These are phyloP conservation scores for Leccinum laetum DNA, from an alignment of 1,284 basidiomycete genomes.

Conservation along the genomic window DNA sequence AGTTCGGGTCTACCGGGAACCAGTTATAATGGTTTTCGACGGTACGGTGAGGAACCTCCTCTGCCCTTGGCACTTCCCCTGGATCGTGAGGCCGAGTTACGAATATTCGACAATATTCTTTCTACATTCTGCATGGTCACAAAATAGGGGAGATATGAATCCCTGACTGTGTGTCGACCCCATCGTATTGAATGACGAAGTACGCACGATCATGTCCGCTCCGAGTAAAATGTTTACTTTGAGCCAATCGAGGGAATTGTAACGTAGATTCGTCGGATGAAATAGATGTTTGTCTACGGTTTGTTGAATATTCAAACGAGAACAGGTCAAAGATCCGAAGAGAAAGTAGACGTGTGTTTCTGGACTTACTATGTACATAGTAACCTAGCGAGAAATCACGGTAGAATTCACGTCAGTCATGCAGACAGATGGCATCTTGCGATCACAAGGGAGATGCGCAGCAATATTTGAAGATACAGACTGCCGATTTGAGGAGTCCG, in stretches of 20 bases:
- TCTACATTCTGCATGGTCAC: constrained; percentile 52
- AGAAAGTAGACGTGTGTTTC: neutral
- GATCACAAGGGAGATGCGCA: constrained; percentile 11
- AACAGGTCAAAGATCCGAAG: neutral
- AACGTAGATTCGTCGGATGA: constrained; percentile 44
- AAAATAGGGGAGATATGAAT: constrained; percentile 54
- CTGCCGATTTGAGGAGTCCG: no score
- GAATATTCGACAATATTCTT: neutral
- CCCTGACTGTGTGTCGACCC: constrained; percentile 6
- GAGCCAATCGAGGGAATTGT: constrained; percentile 43
- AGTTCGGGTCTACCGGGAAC: constrained; percentile 33
- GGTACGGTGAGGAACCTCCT: constrained; percentile 23
- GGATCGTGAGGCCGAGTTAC: constrained; percentile 19
- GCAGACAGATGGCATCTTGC: constrained; percentile 37
- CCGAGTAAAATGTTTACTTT: constrained; percentile 57
- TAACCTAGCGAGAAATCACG: constrained; percentile 61
- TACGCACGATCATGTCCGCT: constrained; percentile 60
- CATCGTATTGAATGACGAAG: neutral
- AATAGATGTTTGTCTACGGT: constrained; percentile 49
- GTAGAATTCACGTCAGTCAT: constrained; percentile 65
- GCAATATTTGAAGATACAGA: neutral
- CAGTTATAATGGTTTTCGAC: constrained; percentile 11
- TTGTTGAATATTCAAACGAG: neutral
- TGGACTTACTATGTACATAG: constrained; percentile 56
- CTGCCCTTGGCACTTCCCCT: constrained; percentile 17